Base-by-base conservation (phyloP, 257 asterid species). In the Paraleonurus japonicus region DNA sequence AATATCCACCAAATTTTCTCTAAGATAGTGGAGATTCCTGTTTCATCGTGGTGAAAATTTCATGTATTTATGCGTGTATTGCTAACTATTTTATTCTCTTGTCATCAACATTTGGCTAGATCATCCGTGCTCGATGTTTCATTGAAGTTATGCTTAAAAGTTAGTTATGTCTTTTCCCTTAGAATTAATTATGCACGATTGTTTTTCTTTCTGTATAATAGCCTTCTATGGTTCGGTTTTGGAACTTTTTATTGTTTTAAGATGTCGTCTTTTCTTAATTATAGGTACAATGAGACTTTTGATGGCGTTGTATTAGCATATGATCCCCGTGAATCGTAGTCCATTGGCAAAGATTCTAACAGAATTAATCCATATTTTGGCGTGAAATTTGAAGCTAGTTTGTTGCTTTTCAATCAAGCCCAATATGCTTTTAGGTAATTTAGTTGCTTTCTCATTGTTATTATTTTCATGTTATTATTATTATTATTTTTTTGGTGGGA, bases 281-380 rank as follows among this genome's bases (percentile, higher is more conserved):
- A 7, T 71, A 92, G 97, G 85, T 92, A 85, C 67, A 85, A 37
- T 72, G 96, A 91, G 74, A 55, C 82, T 9, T 85, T 89, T 69
- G 92, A 85, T 75, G 99, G 99, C 19, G 95, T 94, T 37, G 87
- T 94, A 10, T 75, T 94, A 84, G 97, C 96, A 5, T 91, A 91
- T 65, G 95, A 85, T 54, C 89, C 0, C 78, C n/a, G n/a, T 57
- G 4, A 48, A 76, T 22, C 74, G 65, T 20, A 74, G 85, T 67
- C 54, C 48, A 24, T 65, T 80, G 79, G 98, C 90, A 12, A 89
- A 76, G 81, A 75, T 92, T 75, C 75, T 85, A 3, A 92, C 95
- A 0, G 99, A 63, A 61, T 83, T 69, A 83, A 78, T 32, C 95
- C 98, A 6, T 84, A 78, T 65, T 75, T 95, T 41, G 89, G 92